Evolutionary conservation across 164 flowering plant species (phyloP).

Genomic region (Piper betle): DNA sequence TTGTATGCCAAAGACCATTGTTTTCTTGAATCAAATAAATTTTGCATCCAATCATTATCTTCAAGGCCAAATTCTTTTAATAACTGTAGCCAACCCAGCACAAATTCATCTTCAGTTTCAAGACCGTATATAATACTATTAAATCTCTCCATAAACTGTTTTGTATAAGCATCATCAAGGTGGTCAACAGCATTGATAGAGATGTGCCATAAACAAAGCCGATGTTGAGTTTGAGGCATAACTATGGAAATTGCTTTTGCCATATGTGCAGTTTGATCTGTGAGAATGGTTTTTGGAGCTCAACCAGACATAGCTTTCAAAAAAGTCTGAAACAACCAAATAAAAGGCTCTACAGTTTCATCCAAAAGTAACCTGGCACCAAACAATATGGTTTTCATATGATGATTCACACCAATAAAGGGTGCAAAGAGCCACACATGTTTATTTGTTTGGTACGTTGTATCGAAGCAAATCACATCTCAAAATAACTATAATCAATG

Average conservation of each 20-base stretch:
- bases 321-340: slow-evolving; percentile 13
- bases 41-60: slow-evolving; percentile 10
- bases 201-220: slow-evolving; percentile 10
- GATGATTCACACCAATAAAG: slow-evolving; percentile 17
- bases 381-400: slow-evolving; percentile 11
- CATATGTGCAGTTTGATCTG: slow-evolving; percentile 8
- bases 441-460: slow-evolving; percentile 3
- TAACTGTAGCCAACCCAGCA: slow-evolving; percentile 6
- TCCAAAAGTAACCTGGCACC: slow-evolving; percentile 12
- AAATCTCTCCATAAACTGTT: slow-evolving; percentile 1
- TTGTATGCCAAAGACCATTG: slow-evolving; percentile 15
- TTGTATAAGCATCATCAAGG: neutral
- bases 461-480: slow-evolving; percentile 15
- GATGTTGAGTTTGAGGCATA: slow-evolving; percentile 10
- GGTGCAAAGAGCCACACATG: slow-evolving; percentile 10
- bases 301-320: slow-evolving; percentile 12
- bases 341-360: slow-evolving; percentile 9
- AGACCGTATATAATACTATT: slow-evolving; percentile 4
- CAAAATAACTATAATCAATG: no score
- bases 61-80: slow-evolving; percentile 9
- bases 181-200: slow-evolving; percentile 6
- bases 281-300: slow-evolving; percentile 8
- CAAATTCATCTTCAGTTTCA: slow-evolving; percentile 6
- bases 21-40: slow-evolving; percentile 7
- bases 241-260: slow-evolving; percentile 11